Percentiles rank a stretch among this genome's conserved stretches.
These are phyloP conservation scores for Alectoria sarmentosa DNA, from an alignment of 495 filamentous ascomycete genomes.

Conservation along the genomic window DNA sequence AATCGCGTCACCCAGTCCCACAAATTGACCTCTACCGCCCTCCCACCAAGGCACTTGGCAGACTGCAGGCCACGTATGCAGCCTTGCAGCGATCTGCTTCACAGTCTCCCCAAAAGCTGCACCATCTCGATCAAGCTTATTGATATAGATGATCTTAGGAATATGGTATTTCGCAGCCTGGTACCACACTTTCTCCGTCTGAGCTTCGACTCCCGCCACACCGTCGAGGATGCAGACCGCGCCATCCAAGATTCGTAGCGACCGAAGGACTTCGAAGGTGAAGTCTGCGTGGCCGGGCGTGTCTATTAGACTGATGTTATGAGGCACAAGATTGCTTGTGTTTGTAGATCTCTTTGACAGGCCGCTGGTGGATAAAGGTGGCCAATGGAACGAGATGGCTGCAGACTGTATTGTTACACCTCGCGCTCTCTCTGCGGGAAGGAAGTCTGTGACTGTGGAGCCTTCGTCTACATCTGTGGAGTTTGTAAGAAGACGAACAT, in stretches of 20 bases:
- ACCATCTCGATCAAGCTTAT: constrained; percentile 94
- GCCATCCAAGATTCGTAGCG: constrained; percentile 86
- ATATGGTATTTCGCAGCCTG: constrained; percentile 82
- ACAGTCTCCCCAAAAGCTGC: constrained; percentile 84
- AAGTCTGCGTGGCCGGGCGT: constrained; percentile 98
- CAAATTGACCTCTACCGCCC: constrained; percentile 61
- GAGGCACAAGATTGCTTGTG: constrained; percentile 38
- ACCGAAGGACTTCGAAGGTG: constrained; percentile 93
- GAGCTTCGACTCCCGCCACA: constrained; percentile 94
- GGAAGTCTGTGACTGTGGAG: constrained; percentile 95
- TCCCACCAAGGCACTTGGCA: constrained; percentile 95
- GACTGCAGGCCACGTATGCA: constrained; percentile 79
- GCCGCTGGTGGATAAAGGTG: constrained; percentile 37
- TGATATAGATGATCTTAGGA: constrained; percentile 81
- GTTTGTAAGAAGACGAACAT: constrained; percentile 5
- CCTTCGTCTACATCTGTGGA: constrained; percentile 84
- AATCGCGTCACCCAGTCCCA: constrained; percentile 79
- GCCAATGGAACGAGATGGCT: constrained; percentile 93
- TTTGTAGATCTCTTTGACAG: constrained; percentile 30
- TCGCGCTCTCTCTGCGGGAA: constrained; percentile 85
- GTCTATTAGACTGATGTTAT: constrained; percentile 91
- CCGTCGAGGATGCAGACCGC: constrained; percentile 94
- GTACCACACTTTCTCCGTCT: constrained; percentile 95
- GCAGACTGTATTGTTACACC: constrained; percentile 98
- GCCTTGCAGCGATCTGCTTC: constrained; percentile 70